Conservation (phyloP, 192 early-diverging fungal species). For the Podila epicladia region DNA sequence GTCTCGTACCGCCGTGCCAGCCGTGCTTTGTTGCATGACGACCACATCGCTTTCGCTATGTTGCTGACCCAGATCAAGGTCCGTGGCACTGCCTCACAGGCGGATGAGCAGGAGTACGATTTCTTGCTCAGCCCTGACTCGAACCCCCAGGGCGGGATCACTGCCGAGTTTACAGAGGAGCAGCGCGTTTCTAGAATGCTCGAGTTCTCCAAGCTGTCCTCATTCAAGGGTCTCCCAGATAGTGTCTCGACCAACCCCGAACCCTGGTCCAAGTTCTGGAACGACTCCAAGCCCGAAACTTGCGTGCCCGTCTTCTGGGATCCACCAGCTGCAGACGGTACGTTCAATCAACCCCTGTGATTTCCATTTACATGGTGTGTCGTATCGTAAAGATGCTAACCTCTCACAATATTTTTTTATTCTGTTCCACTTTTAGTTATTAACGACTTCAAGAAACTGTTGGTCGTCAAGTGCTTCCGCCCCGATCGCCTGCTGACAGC, state of each 20-base stretch:
- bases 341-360: background rate
- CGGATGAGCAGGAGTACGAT: constrained; percentile 75
- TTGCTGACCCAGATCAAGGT: constrained; percentile 89
- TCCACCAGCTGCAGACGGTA: constrained; percentile 25
- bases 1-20: constrained; percentile 84
- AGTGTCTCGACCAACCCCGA: constrained; percentile 53
- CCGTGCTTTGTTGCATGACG: constrained; percentile 88
- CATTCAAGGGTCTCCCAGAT: constrained; percentile 52
- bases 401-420: background rate
- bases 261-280: constrained; percentile 61
- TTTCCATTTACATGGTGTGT: too few species aligned
- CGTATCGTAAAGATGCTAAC: background rate
- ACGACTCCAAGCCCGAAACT: constrained; percentile 54
- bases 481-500: constrained; percentile 90
- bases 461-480: constrained; percentile 86
- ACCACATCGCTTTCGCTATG: constrained; percentile 90
- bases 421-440: constrained; percentile 47
- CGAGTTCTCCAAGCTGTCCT: constrained; percentile 53
- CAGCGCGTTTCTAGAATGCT: constrained; percentile 57
- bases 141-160: constrained; percentile 54
- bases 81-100: constrained; percentile 61
- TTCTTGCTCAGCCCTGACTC: constrained; percentile 74
- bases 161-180: constrained; percentile 58
- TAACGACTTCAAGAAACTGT: constrained; percentile 76
- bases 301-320: constrained; percentile 68